Percentiles rank a stretch among this genome's conserved stretches.
These are phyloP conservation scores for Ophiostoma pallidulum DNA, from an alignment of 2,329 filamentous ascomycete species.

Conservation along the genomic window DNA sequence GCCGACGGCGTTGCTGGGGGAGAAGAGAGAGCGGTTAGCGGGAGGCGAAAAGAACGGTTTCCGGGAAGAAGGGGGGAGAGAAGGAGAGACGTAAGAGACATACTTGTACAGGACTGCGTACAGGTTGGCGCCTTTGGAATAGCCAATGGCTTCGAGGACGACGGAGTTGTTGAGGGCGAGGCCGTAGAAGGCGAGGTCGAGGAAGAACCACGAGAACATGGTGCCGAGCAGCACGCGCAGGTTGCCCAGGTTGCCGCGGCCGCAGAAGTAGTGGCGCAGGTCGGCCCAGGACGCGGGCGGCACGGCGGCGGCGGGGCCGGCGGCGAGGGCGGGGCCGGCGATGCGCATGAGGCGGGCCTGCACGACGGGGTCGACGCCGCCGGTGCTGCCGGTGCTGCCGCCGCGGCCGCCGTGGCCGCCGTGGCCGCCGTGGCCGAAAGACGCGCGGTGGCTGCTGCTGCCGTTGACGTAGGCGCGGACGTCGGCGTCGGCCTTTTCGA, in stretches of 20 bases:
- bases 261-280: conserved; percentile 55
- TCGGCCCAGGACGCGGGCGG: conserved; percentile 64
- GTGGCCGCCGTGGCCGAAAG: no score
- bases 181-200: conserved; percentile 62
- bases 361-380: conserved; percentile 37
- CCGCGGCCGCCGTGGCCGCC: no score
- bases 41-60: background rate
- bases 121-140: conserved; percentile 50
- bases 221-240: conserved; percentile 65
- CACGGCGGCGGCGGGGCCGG: conserved; percentile 40
- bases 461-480: conserved; percentile 51
- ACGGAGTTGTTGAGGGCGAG: conserved; percentile 67
- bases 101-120: conserved; percentile 59
- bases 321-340: conserved; percentile 24
- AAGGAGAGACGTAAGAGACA: background rate
- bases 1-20: conserved; percentile 56
- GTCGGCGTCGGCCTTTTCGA: conserved; percentile 66
- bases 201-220: conserved; percentile 72
- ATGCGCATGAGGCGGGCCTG: conserved; percentile 45
- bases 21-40: no score
- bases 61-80: background rate
- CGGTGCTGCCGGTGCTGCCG: no score
- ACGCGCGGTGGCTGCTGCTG: no score
- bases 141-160: conserved; percentile 64
- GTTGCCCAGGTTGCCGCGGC: conserved; percentile 48